Percentiles rank a stretch among this genome's conserved stretches.
These are phyloP conservation scores for Cordia subcordata DNA, from an alignment of 257 asterid species.

Conservation along the genomic window DNA sequence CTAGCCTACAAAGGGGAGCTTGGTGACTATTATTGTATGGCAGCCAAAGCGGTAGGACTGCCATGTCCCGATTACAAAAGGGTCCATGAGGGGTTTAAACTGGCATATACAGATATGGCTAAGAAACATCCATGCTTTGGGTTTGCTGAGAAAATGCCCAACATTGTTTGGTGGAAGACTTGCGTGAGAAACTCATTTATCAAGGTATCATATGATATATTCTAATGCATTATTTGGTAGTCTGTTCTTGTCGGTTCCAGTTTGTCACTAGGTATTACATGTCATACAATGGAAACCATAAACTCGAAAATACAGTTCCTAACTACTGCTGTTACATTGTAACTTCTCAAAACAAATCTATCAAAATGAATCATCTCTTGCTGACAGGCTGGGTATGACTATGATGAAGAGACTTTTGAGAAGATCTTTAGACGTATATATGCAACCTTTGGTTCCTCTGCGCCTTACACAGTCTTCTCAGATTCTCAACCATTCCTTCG, in stretches of 20 bases:
- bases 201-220: slow-evolving; percentile 41
- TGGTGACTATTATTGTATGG: slow-evolving; percentile 99
- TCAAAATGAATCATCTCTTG: slow-evolving; percentile 5
- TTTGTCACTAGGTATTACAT: background rate
- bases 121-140: slow-evolving; percentile 93
- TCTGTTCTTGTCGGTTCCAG: background rate
- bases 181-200: slow-evolving; percentile 88
- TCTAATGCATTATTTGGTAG: slow-evolving; percentile 3
- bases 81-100: slow-evolving; percentile 87
- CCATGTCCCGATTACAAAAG: slow-evolving; percentile 94
- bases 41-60: slow-evolving; percentile 89
- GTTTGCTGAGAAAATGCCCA: slow-evolving; percentile 79
- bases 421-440: slow-evolving; percentile 80
- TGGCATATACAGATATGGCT: slow-evolving; percentile 86
- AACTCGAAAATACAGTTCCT: background rate
- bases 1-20: slow-evolving; percentile 98
- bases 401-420: slow-evolving; percentile 90
- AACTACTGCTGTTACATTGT: background rate
- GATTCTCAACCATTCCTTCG: slow-evolving; percentile 82
- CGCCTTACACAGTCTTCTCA: slow-evolving; percentile 73
- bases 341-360: background rate
- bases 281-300: background rate
- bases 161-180: slow-evolving; percentile 92
- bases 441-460: slow-evolving; percentile 87
- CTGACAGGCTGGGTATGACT: slow-evolving; percentile 92